These are phyloP conservation scores for Tricladium varicosporioides DNA, from an alignment of 2,329 filamentous ascomycete species.

Conservation along the genomic window DNA sequence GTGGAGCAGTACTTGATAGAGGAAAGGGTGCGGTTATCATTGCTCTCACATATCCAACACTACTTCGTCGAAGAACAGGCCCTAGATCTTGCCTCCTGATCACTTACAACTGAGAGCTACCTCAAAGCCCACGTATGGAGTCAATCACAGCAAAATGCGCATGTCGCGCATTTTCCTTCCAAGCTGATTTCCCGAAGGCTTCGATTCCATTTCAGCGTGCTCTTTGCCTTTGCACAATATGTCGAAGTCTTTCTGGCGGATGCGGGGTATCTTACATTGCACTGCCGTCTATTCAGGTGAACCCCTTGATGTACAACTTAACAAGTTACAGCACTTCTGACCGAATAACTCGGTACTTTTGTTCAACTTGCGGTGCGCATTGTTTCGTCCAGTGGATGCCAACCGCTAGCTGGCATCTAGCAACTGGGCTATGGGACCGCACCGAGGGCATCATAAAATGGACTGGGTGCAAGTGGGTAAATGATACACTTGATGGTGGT, in stretches of 20 bases:
- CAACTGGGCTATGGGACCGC: constrained; percentile 35
- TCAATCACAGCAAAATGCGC: constrained; percentile 35
- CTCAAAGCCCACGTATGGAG: neutral
- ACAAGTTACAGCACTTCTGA: constrained; percentile 43
- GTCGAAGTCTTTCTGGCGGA: constrained; percentile 47
- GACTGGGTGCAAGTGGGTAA: constrained; percentile 28
- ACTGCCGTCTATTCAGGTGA: constrained; percentile 33
- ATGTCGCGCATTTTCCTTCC: constrained; percentile 36
- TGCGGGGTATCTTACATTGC: constrained; percentile 44
- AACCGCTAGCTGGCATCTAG: constrained; percentile 30
- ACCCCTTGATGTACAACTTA: constrained; percentile 36
- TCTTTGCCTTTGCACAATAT: constrained; percentile 52
- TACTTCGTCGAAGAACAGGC: no score
- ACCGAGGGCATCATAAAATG: constrained; percentile 29
- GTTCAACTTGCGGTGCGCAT: constrained; percentile 48
- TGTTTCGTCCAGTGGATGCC: constrained; percentile 32
- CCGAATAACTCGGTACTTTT: constrained; percentile 45
- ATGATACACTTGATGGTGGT: constrained; percentile 52
- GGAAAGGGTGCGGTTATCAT: no score
- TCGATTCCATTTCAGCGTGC: constrained; percentile 38
- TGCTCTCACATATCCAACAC: no score
- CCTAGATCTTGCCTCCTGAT: no score
- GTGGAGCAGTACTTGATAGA: no score
- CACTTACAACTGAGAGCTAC: no score
- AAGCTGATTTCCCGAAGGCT: constrained; percentile 34